Percentiles rank a stretch among this genome's conserved stretches.
Evolutionary conservation across 306 rosid genomes (phyloP).

Genomic region (Trifolium repens): DNA sequence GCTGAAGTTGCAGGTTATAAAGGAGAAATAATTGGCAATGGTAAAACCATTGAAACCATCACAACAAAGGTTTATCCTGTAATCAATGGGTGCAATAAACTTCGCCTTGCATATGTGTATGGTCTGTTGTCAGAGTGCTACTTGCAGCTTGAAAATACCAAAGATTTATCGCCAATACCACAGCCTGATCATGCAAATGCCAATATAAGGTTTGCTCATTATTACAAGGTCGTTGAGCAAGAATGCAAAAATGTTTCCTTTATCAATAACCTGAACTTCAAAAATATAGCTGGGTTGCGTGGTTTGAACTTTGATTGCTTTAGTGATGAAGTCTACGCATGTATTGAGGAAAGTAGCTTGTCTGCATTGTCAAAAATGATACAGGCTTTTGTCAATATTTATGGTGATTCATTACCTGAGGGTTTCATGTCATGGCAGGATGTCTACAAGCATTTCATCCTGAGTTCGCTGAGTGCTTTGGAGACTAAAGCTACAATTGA

Average conservation of each 20-base stretch:
- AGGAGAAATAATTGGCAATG: constrained; percentile 59
- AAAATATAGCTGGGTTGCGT: constrained; percentile 86
- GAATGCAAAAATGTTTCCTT: constrained; percentile 75
- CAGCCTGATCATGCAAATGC: constrained; percentile 58
- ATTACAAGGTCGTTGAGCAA: constrained; percentile 71
- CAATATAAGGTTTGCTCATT: constrained; percentile 61
- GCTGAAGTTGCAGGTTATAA: constrained; percentile 70
- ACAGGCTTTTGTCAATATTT: constrained; percentile 58
- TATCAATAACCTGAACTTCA: constrained; percentile 72
- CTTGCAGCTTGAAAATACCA: constrained; percentile 67
- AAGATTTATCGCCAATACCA: constrained; percentile 49
- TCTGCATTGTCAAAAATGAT: constrained; percentile 87
- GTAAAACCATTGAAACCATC: constrained; percentile 71
- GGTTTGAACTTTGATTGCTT: constrained; percentile 79
- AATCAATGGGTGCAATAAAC: constrained; percentile 80
- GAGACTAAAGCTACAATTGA: constrained; percentile 66
- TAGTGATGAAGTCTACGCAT: constrained; percentile 68
- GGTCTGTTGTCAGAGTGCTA: constrained; percentile 83
- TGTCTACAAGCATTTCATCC: constrained; percentile 73
- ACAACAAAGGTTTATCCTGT: constrained; percentile 80
- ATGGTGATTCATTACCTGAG: constrained; percentile 58
- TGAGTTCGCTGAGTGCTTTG: constrained; percentile 57
- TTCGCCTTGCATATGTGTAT: constrained; percentile 80
- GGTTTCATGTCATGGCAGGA: constrained; percentile 88
- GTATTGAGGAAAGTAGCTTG: constrained; percentile 69